Conservation (phyloP, 2,329 filamentous ascomycete genomes). For the Hyphodiscus sp. region DNA sequence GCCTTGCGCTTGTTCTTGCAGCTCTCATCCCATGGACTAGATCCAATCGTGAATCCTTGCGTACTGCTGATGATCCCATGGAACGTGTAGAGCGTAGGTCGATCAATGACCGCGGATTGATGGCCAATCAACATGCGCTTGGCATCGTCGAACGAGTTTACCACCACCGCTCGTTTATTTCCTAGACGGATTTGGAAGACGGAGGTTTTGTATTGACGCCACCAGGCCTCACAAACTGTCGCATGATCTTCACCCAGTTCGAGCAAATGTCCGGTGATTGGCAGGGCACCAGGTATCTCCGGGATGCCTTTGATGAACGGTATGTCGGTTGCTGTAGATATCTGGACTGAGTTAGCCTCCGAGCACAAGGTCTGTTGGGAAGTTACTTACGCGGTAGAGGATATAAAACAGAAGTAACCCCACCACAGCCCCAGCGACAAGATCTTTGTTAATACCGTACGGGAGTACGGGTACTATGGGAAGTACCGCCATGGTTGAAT, state of each 20-base stretch:
- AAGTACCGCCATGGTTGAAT: not conserved
- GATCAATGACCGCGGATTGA: constrained; percentile 43
- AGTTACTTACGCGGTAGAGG: constrained; percentile 6
- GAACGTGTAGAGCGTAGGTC: constrained; percentile 46
- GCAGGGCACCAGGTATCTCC: constrained; percentile 44
- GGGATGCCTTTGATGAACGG: constrained; percentile 42
- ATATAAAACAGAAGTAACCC: constrained; percentile 1
- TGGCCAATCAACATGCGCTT: constrained; percentile 43
- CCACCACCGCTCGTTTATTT: constrained; percentile 45
- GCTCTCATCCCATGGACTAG: constrained; percentile 45
- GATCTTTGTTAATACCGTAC: constrained; percentile 7
- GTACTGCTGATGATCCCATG: constrained; percentile 45
- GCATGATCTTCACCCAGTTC: constrained; percentile 48
- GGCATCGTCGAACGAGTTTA: constrained; percentile 47
- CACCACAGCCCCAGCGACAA: not conserved
- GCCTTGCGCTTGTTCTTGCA: constrained; percentile 48
- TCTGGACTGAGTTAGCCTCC: constrained; percentile 1
- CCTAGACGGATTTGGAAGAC: constrained; percentile 48
- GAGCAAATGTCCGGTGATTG: constrained; percentile 44
- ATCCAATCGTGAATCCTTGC: constrained; percentile 50
- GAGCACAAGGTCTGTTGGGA: not conserved
- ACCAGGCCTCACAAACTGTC: constrained; percentile 43
- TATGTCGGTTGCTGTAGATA: constrained; percentile 37
- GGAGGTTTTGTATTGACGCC: constrained; percentile 39
- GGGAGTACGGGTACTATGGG: constrained; percentile 3